A percentile compares a stretch with the other conserved stretches of the same genome.
Conservation (phyloP, 208 protist genomes). For the Leishmania arabica region DNA sequence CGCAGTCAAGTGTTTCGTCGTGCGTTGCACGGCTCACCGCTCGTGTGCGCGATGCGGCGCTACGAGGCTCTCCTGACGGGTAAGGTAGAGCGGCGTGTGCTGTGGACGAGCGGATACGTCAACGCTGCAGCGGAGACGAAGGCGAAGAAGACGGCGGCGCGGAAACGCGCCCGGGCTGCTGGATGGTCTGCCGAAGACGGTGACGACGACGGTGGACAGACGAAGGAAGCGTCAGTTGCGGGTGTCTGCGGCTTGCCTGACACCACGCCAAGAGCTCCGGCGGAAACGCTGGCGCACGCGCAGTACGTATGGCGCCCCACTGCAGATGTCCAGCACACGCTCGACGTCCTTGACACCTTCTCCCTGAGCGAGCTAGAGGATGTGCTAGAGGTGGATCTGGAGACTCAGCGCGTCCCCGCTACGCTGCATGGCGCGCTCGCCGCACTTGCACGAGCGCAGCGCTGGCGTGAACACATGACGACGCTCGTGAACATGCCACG, state of each 20-base stretch:
- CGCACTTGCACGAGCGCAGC: conserved; percentile 20
- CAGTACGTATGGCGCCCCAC: conserved; percentile 1
- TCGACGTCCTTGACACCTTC: conserved; percentile 12
- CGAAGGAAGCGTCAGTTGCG: conserved; percentile 9
- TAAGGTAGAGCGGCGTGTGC: conserved; percentile 20
- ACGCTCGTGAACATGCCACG: conserved; percentile 8
- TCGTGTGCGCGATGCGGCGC: conserved; percentile 22
- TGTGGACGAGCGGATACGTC: conserved; percentile 18
- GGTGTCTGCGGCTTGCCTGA: conserved; percentile 5
- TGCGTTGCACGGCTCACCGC: conserved; percentile 36
- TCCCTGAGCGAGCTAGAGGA: conserved; percentile 26
- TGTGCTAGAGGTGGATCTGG: conserved; percentile 10
- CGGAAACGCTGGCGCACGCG: neutral
- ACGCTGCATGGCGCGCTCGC: conserved; percentile 38
- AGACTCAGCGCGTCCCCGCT: neutral
- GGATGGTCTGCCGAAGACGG: neutral
- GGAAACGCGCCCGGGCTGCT: conserved; percentile 1
- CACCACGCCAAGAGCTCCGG: neutral
- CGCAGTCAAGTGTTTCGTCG: conserved; percentile 56
- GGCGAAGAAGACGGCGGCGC: neutral
- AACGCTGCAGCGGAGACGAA: neutral
- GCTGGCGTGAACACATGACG: conserved; percentile 33
- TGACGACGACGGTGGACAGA: neutral
- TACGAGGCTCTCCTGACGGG: conserved; percentile 18
- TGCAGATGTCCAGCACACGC: conserved; percentile 16